These are phyloP conservation scores for Botrytis squamosa DNA, from an alignment of 2,329 filamentous ascomycete species.

Conservation along the genomic window DNA sequence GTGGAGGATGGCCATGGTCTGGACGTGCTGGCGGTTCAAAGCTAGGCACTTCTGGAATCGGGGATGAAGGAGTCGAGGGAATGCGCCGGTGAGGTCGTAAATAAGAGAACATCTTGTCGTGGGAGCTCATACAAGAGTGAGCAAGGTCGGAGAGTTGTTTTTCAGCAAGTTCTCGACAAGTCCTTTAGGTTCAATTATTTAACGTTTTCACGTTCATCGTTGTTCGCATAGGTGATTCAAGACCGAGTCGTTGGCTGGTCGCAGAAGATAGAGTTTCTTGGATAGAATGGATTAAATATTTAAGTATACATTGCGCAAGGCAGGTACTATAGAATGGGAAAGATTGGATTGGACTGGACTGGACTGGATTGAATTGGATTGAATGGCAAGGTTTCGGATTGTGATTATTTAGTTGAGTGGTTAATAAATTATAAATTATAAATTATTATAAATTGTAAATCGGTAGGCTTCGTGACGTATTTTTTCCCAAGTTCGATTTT, in stretches of 20 bases:
- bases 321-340: background rate
- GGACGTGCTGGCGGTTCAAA: constrained; percentile 33
- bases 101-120: constrained; percentile 39
- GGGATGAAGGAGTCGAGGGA: constrained; percentile 39
- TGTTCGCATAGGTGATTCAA: constrained; percentile 1
- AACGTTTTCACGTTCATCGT: background rate
- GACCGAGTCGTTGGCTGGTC: background rate
- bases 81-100: constrained; percentile 39
- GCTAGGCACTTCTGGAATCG: constrained; percentile 32
- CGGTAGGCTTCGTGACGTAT: background rate
- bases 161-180: background rate
- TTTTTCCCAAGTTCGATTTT: background rate
- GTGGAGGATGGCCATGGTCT: constrained; percentile 35
- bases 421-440: background rate
- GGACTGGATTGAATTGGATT: background rate
- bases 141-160: background rate
- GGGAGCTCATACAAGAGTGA: constrained; percentile 1
- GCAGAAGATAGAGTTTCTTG: background rate
- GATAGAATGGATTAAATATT: background rate
- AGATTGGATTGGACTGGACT: background rate
- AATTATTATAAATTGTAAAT: background rate
- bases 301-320: background rate
- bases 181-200: background rate
- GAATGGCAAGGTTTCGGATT: background rate
- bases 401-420: background rate